Conservation (phyloP, 305 asterid species). For the Fraxinus xanthoxyloides region DNA sequence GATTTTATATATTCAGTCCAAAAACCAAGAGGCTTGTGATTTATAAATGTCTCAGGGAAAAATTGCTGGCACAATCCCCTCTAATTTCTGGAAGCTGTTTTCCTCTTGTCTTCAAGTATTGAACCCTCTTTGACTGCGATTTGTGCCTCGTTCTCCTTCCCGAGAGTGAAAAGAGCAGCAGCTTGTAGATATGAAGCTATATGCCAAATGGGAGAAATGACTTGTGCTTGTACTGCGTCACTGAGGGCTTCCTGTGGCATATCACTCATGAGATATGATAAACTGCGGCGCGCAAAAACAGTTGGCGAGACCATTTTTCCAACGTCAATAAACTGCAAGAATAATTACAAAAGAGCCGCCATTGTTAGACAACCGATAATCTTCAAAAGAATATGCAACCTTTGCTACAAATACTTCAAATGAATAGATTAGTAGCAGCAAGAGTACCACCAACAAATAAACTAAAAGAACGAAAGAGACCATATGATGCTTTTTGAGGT, state of each 20-base stretch:
- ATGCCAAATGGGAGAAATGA: slow-evolving; percentile 93
- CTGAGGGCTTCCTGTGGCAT: slow-evolving; percentile 79
- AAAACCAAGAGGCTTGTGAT: slow-evolving; percentile 18
- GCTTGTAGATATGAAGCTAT: slow-evolving; percentile 90
- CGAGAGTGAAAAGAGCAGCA: slow-evolving; percentile 71
- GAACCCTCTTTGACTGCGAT: slow-evolving; percentile 89
- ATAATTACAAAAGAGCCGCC: not conserved
- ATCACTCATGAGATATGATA: slow-evolving; percentile 79
- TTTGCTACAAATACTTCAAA: not conserved
- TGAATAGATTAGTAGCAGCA: not conserved
- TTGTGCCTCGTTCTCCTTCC: slow-evolving; percentile 91
- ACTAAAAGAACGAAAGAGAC: not conserved
- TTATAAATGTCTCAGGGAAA: slow-evolving; percentile 13
- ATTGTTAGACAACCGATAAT: not conserved
- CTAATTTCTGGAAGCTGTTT: slow-evolving; percentile 45
- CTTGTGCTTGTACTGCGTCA: slow-evolving; percentile 93
- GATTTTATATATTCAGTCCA: slow-evolving; percentile 18
- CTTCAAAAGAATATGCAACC: not conserved
- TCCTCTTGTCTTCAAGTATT: slow-evolving; percentile 81
- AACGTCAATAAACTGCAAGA: slow-evolving; percentile 75
- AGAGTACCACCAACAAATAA: not conserved
- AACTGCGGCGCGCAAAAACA: slow-evolving; percentile 85
- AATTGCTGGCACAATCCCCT: not conserved
- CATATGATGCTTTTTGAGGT: not conserved
- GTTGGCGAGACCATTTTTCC: slow-evolving; percentile 96